Evolutionary conservation across 192 early-diverging fungal species (phyloP), one percentile per base, ranked within the genome.

Genomic region (Podila verticillata): DNA sequence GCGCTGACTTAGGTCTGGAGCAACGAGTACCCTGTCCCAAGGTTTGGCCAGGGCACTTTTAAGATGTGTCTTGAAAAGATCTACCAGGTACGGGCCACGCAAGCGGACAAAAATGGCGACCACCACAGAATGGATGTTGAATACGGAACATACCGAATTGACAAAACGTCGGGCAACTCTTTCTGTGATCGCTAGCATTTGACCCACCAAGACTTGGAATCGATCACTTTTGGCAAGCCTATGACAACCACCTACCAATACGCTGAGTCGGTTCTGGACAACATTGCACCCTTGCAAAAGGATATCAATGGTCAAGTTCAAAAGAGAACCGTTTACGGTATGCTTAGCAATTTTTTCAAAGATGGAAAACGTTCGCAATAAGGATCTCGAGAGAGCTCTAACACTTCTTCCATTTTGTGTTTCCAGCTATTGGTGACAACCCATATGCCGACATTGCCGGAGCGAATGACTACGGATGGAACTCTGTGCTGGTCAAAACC

Each of bases 21-120:
- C 70, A 96, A 93, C 74, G 94, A 96, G 22, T 95, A 87, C 51
- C 90, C 91, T n/a, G 73, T 85, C 1, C 89, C 90, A 49, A 83
- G 96, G 35, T 92, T 94, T 65, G 95, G 86, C 20, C 96, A 98
- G 83, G 95, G 96, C 15, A 87, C 92, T 5, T 95, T 94, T 85
- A 90, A 90, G 47, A 73, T 86, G 10, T 87, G 90, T 17, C 75
- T 98, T 20, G 92, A 94, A 57, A 78, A 80, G 8, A 78, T 98
- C 32, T 96, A 91, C 80, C 48, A 87, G 34, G 86, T 82, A 49
- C 8, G 12, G 32, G 49, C 17, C 6, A 4, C 20, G 44, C 28
- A 36, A 44, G 19, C 24, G 63, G 57, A 54, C 56, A 57, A 57
- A 59, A 9, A 66, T 30, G 34, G 66, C 84, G 32, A 82, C 77